phyloP scores from a whole-genome alignment of 768 basidiomycete genomes.

The Sarcodon aspratus region DNA sequence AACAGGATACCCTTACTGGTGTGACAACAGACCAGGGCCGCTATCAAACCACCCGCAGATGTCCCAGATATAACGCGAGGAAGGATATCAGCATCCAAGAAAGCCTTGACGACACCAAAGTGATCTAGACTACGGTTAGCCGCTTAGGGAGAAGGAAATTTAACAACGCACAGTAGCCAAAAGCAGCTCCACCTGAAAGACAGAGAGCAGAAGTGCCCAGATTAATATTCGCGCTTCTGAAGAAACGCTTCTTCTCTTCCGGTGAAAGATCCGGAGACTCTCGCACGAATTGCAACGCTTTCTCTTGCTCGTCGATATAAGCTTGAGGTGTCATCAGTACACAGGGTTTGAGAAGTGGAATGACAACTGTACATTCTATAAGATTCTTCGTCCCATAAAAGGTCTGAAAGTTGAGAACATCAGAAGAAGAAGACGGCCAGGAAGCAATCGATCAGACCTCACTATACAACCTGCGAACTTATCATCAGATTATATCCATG shows the following conservation, averaged over 20 bases:
- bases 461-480: slow-evolving; percentile 63
- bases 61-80: slow-evolving; percentile 94
- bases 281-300: slow-evolving; percentile 65
- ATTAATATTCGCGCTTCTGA: slow-evolving; percentile 81
- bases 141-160: neutral
- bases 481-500: slow-evolving; percentile 1
- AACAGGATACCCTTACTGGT: slow-evolving; percentile 15
- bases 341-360: neutral
- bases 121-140: slow-evolving; percentile 41
- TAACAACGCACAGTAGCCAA: slow-evolving; percentile 77
- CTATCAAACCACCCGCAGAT: slow-evolving; percentile 80
- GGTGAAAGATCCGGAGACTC: slow-evolving; percentile 59
- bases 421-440: slow-evolving; percentile 2
- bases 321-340: slow-evolving; percentile 29
- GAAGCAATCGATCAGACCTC: slow-evolving; percentile 35
- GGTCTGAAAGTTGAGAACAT: slow-evolving; percentile 45
- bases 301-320: slow-evolving; percentile 71
- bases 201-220: slow-evolving; percentile 87
- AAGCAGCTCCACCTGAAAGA: slow-evolving; percentile 90
- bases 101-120: slow-evolving; percentile 85
- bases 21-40: slow-evolving; percentile 68
- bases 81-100: slow-evolving; percentile 75
- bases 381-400: slow-evolving; percentile 86
- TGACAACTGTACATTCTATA: slow-evolving; percentile 56
- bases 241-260: slow-evolving; percentile 90